Percentiles rank a stretch among this genome's conserved stretches.
These are phyloP conservation scores for Thalassiosira hispida DNA, from an alignment of 352 stramenopile genomes.

Conservation along the genomic window DNA sequence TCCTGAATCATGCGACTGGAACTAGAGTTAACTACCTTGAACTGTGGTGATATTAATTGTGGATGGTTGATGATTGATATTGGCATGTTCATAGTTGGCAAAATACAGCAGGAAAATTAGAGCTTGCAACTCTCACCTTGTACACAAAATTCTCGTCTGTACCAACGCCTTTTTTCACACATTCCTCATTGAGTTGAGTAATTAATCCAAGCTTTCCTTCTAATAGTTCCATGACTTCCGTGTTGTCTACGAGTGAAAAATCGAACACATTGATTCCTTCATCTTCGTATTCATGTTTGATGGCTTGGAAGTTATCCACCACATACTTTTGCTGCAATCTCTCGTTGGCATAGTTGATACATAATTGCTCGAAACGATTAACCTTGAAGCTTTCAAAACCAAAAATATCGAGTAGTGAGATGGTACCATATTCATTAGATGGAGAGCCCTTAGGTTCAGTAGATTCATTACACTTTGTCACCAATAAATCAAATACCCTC, in stretches of 20 bases:
- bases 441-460: conserved; percentile 31
- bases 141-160: conserved; percentile 82
- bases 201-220: conserved; percentile 83
- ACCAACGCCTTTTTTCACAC: conserved; percentile 76
- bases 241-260: conserved; percentile 88
- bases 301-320: conserved; percentile 84
- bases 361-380: conserved; percentile 87
- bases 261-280: conserved; percentile 84
- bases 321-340: conserved; percentile 90
- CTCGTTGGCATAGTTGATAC: conserved; percentile 97
- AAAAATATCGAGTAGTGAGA: conserved; percentile 97
- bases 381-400: conserved; percentile 95
- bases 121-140: conserved; percentile 80
- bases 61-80: conserved; percentile 38
- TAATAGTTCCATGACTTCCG: conserved; percentile 80
- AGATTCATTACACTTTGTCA: conserved; percentile 79
- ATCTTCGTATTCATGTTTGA: conserved; percentile 83
- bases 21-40: conserved; percentile 78
- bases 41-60: conserved; percentile 20
- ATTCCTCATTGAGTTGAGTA: conserved; percentile 84
- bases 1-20: conserved; percentile 89
- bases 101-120: conserved; percentile 86
- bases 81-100: conserved; percentile 69
- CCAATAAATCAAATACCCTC: conserved; percentile 80
- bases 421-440: conserved; percentile 85